phyloP scores from a whole-genome alignment of 2,329 filamentous ascomycete species.

The Colletotrichum magnum region DNA sequence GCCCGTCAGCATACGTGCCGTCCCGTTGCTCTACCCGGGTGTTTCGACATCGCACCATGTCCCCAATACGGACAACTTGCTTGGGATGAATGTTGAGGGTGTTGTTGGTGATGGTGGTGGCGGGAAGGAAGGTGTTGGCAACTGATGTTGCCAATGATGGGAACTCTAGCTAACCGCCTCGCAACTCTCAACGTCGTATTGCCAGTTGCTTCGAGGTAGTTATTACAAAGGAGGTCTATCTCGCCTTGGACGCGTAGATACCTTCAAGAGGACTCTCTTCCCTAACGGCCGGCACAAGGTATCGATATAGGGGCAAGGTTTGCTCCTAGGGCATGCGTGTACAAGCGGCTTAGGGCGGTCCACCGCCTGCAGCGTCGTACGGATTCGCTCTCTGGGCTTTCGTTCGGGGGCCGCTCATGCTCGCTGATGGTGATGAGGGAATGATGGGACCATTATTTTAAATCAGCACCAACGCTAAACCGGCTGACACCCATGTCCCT shows the following conservation, averaged over 20 bases:
- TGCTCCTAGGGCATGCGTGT: no score
- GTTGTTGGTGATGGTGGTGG: neutral
- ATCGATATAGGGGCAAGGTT: no score
- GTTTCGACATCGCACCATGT: no score
- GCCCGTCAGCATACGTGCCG: constrained; percentile 10
- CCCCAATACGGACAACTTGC: no score
- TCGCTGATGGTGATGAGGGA: constrained; percentile 35
- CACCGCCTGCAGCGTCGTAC: constrained; percentile 13
- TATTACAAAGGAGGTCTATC: neutral
- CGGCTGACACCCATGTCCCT: constrained; percentile 22
- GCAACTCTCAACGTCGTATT: constrained; percentile 31
- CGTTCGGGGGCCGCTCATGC: constrained; percentile 14
- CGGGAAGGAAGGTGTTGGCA: neutral
- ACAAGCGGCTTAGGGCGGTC: neutral
- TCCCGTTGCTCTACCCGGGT: constrained; percentile 4
- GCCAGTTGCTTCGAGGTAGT: neutral
- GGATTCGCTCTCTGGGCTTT: constrained; percentile 13
- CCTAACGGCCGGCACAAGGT: no score
- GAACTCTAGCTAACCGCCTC: neutral
- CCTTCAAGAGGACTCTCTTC: no score
- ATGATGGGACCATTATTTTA: constrained; percentile 39
- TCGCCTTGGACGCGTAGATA: no score
- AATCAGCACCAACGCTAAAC: constrained; percentile 36
- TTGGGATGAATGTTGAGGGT: no score
- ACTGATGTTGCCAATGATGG: neutral